These are phyloP conservation scores for Baudoinia panamericana DNA, from an alignment of 495 filamentous ascomycete genomes.

Conservation along the genomic window DNA sequence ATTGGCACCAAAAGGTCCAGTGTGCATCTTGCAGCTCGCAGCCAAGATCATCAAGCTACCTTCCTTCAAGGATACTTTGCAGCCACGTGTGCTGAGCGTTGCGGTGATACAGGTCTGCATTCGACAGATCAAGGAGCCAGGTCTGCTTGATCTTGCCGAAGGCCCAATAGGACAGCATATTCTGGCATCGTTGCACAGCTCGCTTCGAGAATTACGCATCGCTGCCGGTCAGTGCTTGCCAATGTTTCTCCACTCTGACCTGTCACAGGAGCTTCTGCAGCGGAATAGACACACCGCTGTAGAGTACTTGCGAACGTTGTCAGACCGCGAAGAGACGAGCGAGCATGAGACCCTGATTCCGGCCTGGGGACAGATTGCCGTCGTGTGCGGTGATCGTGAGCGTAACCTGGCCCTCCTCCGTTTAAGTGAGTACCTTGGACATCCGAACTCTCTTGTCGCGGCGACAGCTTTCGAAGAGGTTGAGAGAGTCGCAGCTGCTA, in stretches of 20 bases:
- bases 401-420: constrained; percentile 72
- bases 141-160: constrained; percentile 49
- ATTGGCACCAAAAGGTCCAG: background rate
- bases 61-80: constrained; percentile 44
- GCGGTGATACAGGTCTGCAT: constrained; percentile 52
- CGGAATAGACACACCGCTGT: constrained; percentile 57
- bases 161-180: constrained; percentile 67
- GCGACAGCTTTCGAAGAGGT: constrained; percentile 70
- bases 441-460: constrained; percentile 65
- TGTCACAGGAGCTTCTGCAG: constrained; percentile 35
- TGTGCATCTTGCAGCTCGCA: constrained; percentile 38
- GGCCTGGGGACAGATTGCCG: constrained; percentile 69
- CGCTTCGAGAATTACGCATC: constrained; percentile 71
- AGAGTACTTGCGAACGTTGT: constrained; percentile 54
- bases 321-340: constrained; percentile 47
- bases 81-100: constrained; percentile 59
- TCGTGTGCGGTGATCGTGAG: constrained; percentile 58
- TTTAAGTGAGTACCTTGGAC: constrained; percentile 74
- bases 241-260: constrained; percentile 45
- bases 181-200: constrained; percentile 64
- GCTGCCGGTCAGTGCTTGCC: constrained; percentile 58
- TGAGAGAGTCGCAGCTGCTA: constrained; percentile 49
- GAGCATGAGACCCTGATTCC: constrained; percentile 74
- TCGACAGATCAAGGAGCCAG: constrained; percentile 43
- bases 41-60: constrained; percentile 42